Percentiles rank a stretch among this genome's conserved stretches.
Conservation (phyloP, 495 filamentous ascomycete species). For the Penicillium coffeae region DNA sequence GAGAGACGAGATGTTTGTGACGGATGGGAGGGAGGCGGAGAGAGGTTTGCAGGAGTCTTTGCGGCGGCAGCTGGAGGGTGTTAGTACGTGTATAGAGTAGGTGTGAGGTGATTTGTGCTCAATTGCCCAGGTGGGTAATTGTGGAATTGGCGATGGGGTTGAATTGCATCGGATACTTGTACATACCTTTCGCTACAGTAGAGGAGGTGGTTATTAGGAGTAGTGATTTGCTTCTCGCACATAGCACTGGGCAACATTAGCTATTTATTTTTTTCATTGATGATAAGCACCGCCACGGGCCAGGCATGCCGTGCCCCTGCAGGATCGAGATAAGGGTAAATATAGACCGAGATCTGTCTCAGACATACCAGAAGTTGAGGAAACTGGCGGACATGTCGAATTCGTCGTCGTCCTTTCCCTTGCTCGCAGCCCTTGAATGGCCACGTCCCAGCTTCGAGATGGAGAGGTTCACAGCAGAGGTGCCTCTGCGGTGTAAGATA, state of each 20-base stretch:
- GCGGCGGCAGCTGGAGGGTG: constrained; percentile 43
- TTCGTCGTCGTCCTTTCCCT: constrained; percentile 40
- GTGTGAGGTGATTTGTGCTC: no score
- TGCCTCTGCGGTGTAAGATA: constrained; percentile 34
- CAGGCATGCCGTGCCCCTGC: constrained; percentile 21
- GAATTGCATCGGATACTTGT: no score
- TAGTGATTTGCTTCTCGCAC: constrained; percentile 65
- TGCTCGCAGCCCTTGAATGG: constrained; percentile 12
- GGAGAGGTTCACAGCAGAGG: constrained; percentile 29
- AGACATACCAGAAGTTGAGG: constrained; percentile 60
- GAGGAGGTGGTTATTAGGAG: constrained; percentile 57
- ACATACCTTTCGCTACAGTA: constrained; percentile 55
- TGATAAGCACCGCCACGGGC: constrained; percentile 6
- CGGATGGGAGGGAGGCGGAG: constrained; percentile 36
- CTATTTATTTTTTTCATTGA: constrained; percentile 19
- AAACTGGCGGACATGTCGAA: constrained; percentile 59
- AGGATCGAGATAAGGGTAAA: constrained; percentile 14
- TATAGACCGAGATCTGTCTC: not conserved
- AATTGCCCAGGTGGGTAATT: constrained; percentile 1
- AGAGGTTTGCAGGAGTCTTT: constrained; percentile 50
- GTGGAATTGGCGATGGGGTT: constrained; percentile 1
- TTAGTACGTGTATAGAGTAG: not conserved
- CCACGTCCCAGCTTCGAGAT: constrained; percentile 42
- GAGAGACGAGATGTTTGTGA: constrained; percentile 27
- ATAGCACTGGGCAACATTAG: constrained; percentile 46